Base-by-base conservation (phyloP, 2,329 filamentous ascomycete genomes). In the Ophiostoma piceae region DNA sequence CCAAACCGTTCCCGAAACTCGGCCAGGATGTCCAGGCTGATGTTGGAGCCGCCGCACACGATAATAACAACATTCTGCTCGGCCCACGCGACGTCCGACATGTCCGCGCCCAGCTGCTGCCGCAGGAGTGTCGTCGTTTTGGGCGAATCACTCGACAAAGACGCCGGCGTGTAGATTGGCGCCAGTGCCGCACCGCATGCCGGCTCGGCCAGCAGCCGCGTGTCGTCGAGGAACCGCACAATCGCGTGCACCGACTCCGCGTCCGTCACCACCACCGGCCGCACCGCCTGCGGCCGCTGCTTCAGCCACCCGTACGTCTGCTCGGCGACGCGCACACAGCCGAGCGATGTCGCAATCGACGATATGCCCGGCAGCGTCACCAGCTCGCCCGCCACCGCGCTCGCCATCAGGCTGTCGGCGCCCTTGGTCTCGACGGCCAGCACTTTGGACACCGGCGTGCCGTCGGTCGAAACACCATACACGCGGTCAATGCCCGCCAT, bases 151-250 rank as follows among this genome's bases (percentile, higher is more conserved):
- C 41, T 35, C 5, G 51, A 26, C 19, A 9, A 1, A 5, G 47
- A 3, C 16, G 16, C 37, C 6, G 69, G 41, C 87, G 57, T 86
- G 75, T 92, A 92, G 71, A 84, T 88, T 2, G 87, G 78, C 1
- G 90, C 92, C 14, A 96, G 79, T 68, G 90, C 90, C 6, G 94
- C 92, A 0, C 94, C 93, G 77, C 94, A 97, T 0, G 93, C 88
- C 47, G 90, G 82, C 81, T 98, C 94, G 2, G 97, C 92, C 70
- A 97, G 82, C 70, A 94, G 80, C 35, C 90, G 82, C 74, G 94
- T 91, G 72, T 96, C 92, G 73, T 97, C 91, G 11, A 92, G 89
- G 72, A 97, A 88, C 32, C 87, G 83, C 75, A 90, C 88, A 69
- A 90, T 91, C 2, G 89, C 93, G 79, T 89, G 86, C 26, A 91